Percentiles rank a stretch among this genome's conserved stretches.
phyloP scores from a whole-genome alignment of 148 eudicot species.

The Cornus kousa region DNA sequence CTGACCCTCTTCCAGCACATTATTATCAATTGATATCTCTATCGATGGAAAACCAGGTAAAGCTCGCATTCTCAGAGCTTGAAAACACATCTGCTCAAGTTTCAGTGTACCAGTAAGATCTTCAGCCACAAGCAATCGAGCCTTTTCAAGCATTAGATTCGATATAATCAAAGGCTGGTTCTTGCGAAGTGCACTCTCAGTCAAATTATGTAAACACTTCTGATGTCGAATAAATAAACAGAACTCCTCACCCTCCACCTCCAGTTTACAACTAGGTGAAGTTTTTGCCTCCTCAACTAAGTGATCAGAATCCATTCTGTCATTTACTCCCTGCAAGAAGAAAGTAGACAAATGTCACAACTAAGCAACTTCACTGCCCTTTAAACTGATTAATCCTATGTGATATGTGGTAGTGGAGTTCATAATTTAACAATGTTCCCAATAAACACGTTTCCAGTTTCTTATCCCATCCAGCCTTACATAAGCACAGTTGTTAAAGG shows the following conservation, averaged over 20 bases:
- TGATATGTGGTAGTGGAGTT: not conserved
- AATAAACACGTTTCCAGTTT: not conserved
- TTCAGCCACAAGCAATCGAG: slow-evolving; percentile 33
- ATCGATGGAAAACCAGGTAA: slow-evolving; percentile 45
- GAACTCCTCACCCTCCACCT: slow-evolving; percentile 49
- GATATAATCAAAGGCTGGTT: slow-evolving; percentile 71
- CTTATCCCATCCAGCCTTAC: not conserved
- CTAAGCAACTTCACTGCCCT: not conserved
- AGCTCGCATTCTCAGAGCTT: slow-evolving; percentile 61
- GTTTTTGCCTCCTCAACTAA: slow-evolving; percentile 26
- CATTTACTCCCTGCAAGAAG: slow-evolving; percentile 65
- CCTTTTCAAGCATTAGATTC: slow-evolving; percentile 72
- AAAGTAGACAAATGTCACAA: not conserved
- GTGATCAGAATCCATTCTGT: slow-evolving; percentile 38
- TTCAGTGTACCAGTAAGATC: slow-evolving; percentile 53
- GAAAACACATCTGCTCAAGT: slow-evolving; percentile 64
- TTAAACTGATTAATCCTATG: not conserved
- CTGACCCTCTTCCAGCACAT: slow-evolving; percentile 43
- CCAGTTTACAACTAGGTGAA: slow-evolving; percentile 37
- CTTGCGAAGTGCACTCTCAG: slow-evolving; percentile 76
- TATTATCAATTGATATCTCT: slow-evolving; percentile 41
- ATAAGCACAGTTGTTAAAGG: not conserved
- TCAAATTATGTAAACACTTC: slow-evolving; percentile 59
- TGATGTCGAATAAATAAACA: slow-evolving; percentile 49
- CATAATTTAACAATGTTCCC: not conserved